phyloP scores from a whole-genome alignment of 768 basidiomycete species.

The Mycena chlorophos region DNA sequence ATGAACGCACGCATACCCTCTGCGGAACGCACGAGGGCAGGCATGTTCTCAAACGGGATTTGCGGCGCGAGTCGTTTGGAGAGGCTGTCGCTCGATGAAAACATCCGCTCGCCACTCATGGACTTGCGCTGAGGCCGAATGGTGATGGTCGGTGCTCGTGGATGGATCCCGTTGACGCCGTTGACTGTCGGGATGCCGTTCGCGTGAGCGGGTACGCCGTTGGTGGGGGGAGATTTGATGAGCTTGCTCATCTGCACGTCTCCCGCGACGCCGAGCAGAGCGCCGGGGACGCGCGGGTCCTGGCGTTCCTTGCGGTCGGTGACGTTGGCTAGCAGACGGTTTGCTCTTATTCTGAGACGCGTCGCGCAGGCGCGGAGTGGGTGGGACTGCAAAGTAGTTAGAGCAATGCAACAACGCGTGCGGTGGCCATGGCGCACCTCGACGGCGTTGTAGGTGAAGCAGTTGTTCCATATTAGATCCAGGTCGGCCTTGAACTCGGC shows the following conservation, averaged over 20 bases:
- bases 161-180: conserved; percentile 39
- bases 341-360: conserved; percentile 81
- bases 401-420: neutral
- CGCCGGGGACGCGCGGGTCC: conserved; percentile 64
- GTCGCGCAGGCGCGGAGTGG: conserved; percentile 82
- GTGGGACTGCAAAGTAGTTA: conserved; percentile 60
- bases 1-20: conserved; percentile 72
- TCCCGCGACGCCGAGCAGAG: conserved; percentile 19
- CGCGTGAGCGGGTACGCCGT: conserved; percentile 22
- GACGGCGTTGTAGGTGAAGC: conserved; percentile 86
- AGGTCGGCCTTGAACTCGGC: conserved; percentile 91
- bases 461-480: conserved; percentile 96
- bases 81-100: too few species aligned
- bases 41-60: conserved; percentile 61
- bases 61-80: too few species aligned
- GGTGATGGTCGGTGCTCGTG: conserved; percentile 30
- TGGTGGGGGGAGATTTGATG: conserved; percentile 8
- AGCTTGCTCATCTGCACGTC: neutral
- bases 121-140: conserved; percentile 27
- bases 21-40: conserved; percentile 68
- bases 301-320: conserved; percentile 83
- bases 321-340: conserved; percentile 83
- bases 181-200: conserved; percentile 39
- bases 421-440: conserved; percentile 58
- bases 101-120: conserved; percentile 6